phyloP scores from a whole-genome alignment of 345 rosid species.

The Eucalyptus rudis region DNA sequence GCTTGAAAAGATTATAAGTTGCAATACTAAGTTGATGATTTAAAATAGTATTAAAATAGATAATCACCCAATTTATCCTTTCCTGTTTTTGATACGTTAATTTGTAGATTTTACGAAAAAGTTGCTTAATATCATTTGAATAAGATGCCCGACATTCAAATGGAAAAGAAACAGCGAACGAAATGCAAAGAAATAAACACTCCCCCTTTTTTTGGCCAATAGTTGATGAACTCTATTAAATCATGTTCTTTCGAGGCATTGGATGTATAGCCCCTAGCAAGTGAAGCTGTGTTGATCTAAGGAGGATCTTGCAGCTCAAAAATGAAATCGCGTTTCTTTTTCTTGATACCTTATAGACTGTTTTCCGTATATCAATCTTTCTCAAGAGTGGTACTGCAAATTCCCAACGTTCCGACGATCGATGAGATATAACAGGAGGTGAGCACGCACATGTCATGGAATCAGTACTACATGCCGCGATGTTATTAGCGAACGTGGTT shows the following conservation, averaged over 20 bases:
- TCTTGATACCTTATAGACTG: rapidly evolving
- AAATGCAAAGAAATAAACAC: not conserved
- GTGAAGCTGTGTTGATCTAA: not conserved
- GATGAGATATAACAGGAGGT: not conserved
- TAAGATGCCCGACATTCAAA: not conserved
- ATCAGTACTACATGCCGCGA: not conserved
- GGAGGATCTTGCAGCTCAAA: not conserved
- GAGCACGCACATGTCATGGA: not conserved
- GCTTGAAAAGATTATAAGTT: not conserved
- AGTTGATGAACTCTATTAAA: not conserved
- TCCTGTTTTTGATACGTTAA: not conserved
- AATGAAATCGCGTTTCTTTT: not conserved
- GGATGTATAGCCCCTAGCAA: not conserved
- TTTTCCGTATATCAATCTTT: not conserved
- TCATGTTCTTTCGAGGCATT: not conserved
- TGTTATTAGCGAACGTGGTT: not conserved
- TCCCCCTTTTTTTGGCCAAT: not conserved
- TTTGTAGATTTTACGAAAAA: not conserved
- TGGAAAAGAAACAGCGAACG: not conserved
- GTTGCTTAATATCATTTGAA: not conserved
- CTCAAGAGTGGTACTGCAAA: not conserved
- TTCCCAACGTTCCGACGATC: not conserved
- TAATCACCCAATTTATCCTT: not conserved
- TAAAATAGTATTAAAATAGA: not conserved
- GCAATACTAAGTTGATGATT: not conserved